Conservation (phyloP, 225 moss, liverwort and hornwort species). For the Polytrichum formosum region DNA sequence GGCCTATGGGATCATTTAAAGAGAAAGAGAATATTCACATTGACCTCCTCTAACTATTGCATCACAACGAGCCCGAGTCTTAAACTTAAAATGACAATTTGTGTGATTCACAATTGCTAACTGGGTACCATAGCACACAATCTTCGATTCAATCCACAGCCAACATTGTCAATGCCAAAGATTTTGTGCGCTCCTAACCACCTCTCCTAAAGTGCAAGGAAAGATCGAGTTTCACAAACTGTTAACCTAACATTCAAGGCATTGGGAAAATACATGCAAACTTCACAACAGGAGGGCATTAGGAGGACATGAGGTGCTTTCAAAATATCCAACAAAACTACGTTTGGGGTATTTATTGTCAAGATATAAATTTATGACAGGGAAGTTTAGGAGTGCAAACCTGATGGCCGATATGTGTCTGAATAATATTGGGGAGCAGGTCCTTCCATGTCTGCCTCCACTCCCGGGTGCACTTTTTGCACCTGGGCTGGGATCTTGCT, state of each 20-base stretch:
- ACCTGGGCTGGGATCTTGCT: conserved; percentile 37
- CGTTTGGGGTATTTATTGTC: not conserved
- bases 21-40: too few species aligned
- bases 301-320: not conserved
- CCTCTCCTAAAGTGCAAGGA: too few species aligned
- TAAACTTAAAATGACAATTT: too few species aligned
- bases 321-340: not conserved
- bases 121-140: too few species aligned
- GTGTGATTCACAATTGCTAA: too few species aligned
- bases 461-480: conserved; percentile 51
- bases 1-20: too few species aligned
- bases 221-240: too few species aligned
- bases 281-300: not conserved
- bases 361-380: not conserved
- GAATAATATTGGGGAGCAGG: conserved; percentile 41
- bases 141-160: too few species aligned
- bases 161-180: not conserved
- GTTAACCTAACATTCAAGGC: too few species aligned
- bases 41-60: too few species aligned
- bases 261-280: too few species aligned
- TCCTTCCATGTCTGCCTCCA: conserved; percentile 49
- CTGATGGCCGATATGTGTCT: conserved; percentile 38
- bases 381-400: conserved; percentile 10
- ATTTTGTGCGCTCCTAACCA: not conserved
- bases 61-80: too few species aligned